phyloP scores from a whole-genome alignment of 169 alveolate genomes.

The Plasmodium cynomolgi region DNA sequence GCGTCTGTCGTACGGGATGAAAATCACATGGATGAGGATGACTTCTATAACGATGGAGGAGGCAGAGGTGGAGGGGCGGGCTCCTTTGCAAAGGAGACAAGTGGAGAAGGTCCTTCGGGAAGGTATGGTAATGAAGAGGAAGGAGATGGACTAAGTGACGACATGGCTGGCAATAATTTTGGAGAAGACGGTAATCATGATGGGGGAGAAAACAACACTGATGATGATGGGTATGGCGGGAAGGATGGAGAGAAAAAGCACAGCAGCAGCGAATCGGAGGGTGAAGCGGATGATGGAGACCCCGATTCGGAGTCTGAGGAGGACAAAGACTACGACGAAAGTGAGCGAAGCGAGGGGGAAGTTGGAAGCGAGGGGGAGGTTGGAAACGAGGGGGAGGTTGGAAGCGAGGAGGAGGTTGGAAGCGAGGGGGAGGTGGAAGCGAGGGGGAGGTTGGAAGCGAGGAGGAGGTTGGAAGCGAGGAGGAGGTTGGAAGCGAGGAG shows the following conservation, averaged over 20 bases:
- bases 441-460: neutral
- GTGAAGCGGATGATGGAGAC: conserved; percentile 59
- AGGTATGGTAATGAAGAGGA: neutral
- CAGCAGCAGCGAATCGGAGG: neutral
- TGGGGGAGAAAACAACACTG: neutral
- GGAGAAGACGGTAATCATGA: neutral
- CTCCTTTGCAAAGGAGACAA: neutral
- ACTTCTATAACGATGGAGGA: neutral
- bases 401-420: conserved; percentile 72
- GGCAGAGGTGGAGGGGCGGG: neutral
- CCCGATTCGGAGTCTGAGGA: conserved; percentile 69
- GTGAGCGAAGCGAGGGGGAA: conserved; percentile 76
- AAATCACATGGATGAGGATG: neutral
- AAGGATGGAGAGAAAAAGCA: neutral
- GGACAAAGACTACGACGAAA: conserved; percentile 82
- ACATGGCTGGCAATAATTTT: neutral
- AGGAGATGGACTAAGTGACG: neutral
- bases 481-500: too few relatives aligned
- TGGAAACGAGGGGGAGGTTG: too few relatives aligned
- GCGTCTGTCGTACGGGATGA: neutral
- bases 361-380: neutral
- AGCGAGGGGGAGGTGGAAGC: conserved; percentile 75
- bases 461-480: too few relatives aligned
- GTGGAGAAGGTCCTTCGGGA: neutral
- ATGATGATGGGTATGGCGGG: neutral